A percentile compares a stretch with the other conserved stretches of the same genome.
These are phyloP conservation scores for Fragaria ananassa DNA, from an alignment of 306 rosid genomes.

Conservation along the genomic window DNA sequence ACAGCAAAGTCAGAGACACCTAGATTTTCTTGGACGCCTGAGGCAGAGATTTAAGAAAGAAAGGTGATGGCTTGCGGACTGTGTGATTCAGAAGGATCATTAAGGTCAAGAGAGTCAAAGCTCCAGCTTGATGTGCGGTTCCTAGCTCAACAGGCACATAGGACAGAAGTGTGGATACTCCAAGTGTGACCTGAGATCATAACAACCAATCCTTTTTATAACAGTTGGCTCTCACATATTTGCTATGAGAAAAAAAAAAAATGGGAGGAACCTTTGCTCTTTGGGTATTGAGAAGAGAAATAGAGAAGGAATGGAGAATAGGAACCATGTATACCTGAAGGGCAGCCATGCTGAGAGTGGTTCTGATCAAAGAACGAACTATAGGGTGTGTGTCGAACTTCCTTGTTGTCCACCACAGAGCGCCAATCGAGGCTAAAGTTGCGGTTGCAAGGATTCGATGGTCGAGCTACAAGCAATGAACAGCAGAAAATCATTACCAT, in stretches of 20 bases:
- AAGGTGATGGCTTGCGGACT: conserved; percentile 59
- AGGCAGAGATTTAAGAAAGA: conserved; percentile 74
- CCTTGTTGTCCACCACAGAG: conserved; percentile 75
- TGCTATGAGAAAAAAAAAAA: not conserved
- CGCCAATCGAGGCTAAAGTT: conserved; percentile 52
- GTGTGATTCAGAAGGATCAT: conserved; percentile 71
- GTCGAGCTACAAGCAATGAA: conserved; percentile 55
- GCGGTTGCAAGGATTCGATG: conserved; percentile 82
- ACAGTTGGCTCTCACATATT: not conserved
- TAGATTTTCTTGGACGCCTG: conserved; percentile 49
- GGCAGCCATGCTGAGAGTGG: conserved; percentile 64
- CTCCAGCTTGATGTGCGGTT: conserved; percentile 88
- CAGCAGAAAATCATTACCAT: not conserved
- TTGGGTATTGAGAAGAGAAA: not conserved
- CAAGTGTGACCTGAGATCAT: conserved; percentile 63
- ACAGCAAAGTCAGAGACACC: not conserved
- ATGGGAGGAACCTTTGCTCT: not conserved
- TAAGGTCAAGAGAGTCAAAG: conserved; percentile 71
- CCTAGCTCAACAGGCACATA: conserved; percentile 85
- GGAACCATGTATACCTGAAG: conserved; percentile 57
- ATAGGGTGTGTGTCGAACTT: conserved; percentile 78
- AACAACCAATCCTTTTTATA: not conserved
- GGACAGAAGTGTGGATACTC: conserved; percentile 72
- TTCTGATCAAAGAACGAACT: conserved; percentile 58
- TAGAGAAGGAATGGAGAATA: not conserved